Evolutionary conservation across 2,329 filamentous ascomycete species (phyloP), one percentile per base, ranked within the genome.

Genomic region (Xylaria sp.): DNA sequence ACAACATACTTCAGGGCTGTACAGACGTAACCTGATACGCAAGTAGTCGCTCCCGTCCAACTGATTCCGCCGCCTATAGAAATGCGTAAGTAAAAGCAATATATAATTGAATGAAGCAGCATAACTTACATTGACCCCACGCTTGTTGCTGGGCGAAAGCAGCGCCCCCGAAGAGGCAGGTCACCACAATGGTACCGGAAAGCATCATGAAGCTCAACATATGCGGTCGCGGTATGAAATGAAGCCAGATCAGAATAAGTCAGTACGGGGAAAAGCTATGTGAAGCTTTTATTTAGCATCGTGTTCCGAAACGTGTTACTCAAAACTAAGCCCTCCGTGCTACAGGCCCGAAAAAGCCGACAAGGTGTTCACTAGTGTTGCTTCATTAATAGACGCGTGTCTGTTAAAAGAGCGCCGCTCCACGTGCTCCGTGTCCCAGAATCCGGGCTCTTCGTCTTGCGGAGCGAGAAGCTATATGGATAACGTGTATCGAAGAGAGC

Each of bases 11-110:
- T 73, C 9, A 71, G 54, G 37, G 63, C 23, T 13, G 63, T 48
- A 39, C 71, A 73, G 18, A 50, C 51, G 18, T 73, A 73, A 15
- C 71, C 71, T 9, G 71, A 68, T 25, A 66, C 69, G n/a, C 71
- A 73, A 34, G 69, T 68, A 28, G 55, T 52, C 5, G 23, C 25
- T 6, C 71, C 71, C 0, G 50, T n/a, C 64, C 65, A 73, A 10
- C 28, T 39, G 58, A 67, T 64, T 0, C 71, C 69, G 23, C 71
- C 71, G 46, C 71, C 71, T 73, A 66, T 1, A 28, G 54, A 15
- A 18, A 3, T 3, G 39, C 60, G 8, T 41, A 20, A 68, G 50
- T 31, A 63, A 46, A 28, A 28, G 7, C 4, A 12, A 44, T n/a
- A 25, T 8, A 25, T 12, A 15, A 46, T 39, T 18, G 1, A 37